Conservation (phyloP, 306 rosid genomes). For the Fagus crenata region DNA sequence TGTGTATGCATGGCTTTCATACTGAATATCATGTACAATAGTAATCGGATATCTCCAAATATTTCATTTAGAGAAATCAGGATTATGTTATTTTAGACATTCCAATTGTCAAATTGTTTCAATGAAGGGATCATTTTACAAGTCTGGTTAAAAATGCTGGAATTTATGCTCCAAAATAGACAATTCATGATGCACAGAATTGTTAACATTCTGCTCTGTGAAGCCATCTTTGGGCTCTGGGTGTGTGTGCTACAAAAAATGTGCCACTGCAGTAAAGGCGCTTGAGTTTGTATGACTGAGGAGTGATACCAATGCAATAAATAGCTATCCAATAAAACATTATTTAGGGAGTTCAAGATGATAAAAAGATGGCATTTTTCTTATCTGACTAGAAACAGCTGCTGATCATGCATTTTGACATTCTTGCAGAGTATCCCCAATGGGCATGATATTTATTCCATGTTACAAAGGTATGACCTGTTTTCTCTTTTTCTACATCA, state of each 20-base stretch:
- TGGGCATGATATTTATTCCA: slow-evolving; percentile 98
- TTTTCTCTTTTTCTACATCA: not conserved
- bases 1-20: not conserved
- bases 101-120: not conserved
- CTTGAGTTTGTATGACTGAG: not conserved
- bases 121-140: not conserved
- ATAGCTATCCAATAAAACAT: not conserved
- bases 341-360: not conserved
- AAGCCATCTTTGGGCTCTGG: not conserved
- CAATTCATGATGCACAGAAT: not conserved
- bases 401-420: slow-evolving; percentile 25
- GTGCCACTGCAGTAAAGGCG: not conserved
- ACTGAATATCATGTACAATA: not conserved
- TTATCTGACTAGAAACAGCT: slow-evolving; percentile 5
- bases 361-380: slow-evolving; percentile 1
- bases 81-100: not conserved
- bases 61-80: not conserved
- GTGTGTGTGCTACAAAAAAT: not conserved
- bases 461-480: slow-evolving; percentile 78
- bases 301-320: not conserved
- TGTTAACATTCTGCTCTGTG: too few species aligned
- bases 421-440: slow-evolving; percentile 75
- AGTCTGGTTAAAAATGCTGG: not conserved
- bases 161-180: not conserved
- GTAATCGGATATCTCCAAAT: not conserved